phyloP scores from a whole-genome alignment of 805 yeast genomes.

The Wickerhamomyces kurtzmanii region DNA sequence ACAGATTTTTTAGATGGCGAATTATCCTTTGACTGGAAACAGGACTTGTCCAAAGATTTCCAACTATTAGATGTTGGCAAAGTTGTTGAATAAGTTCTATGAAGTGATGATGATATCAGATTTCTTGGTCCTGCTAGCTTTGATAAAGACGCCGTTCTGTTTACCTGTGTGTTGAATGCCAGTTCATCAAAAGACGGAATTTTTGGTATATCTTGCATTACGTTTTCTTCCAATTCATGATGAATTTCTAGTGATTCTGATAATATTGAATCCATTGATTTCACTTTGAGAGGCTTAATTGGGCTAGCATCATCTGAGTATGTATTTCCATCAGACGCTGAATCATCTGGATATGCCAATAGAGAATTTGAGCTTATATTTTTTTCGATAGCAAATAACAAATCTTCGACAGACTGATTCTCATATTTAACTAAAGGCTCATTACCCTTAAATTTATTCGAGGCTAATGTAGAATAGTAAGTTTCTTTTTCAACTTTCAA shows the following conservation, averaged over 20 bases:
- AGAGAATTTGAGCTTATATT: slow-evolving; percentile 14
- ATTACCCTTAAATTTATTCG: no score
- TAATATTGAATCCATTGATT: slow-evolving; percentile 3
- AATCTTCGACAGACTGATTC: slow-evolving; percentile 28
- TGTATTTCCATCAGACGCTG: background rate
- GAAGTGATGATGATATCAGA: slow-evolving; percentile 11
- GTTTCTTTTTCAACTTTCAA: no score
- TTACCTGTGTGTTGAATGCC: slow-evolving; percentile 18
- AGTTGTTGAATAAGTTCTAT: slow-evolving; percentile 10
- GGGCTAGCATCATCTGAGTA: slow-evolving; percentile 11
- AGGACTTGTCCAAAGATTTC: slow-evolving; percentile 3
- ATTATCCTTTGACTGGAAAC: slow-evolving; percentile 11
- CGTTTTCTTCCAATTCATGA: slow-evolving; percentile 5
- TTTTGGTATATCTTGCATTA: slow-evolving; percentile 15
- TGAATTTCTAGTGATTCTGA: slow-evolving; percentile 14
- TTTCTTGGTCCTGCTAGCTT: slow-evolving; percentile 20
- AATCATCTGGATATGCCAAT: slow-evolving; percentile 12
- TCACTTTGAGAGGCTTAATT: slow-evolving; percentile 17
- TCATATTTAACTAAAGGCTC: slow-evolving; percentile 14
- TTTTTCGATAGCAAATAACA: slow-evolving; percentile 19
- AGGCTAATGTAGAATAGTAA: no score
- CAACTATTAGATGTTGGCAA: slow-evolving; percentile 8
- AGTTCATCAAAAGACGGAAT: slow-evolving; percentile 22
- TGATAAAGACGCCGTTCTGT: slow-evolving; percentile 16
- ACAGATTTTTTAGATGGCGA: slow-evolving; percentile 27